Conservation (phyloP, 768 basidiomycete genomes). For the Podaxis sp. region DNA sequence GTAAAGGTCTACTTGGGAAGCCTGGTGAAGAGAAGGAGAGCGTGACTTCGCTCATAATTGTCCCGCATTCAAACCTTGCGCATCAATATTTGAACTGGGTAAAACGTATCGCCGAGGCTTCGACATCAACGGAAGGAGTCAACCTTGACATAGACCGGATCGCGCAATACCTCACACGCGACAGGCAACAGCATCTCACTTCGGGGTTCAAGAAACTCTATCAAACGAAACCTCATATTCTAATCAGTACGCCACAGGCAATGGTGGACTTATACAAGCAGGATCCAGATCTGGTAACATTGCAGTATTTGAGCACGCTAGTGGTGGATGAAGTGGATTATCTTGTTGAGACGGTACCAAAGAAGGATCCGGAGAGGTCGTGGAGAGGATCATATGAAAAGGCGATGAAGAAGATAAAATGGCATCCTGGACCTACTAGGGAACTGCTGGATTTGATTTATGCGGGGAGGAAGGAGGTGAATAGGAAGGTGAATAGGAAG, state of each 20-base stretch:
- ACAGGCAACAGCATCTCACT: conserved; percentile 34
- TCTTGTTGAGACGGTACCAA: conserved; percentile 52
- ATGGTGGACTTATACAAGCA: conserved; percentile 49
- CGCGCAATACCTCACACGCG: conserved; percentile 61
- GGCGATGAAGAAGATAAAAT: conserved; percentile 35
- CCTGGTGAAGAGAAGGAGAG: conserved; percentile 18
- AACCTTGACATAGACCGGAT: conserved; percentile 28
- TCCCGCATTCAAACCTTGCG: conserved; percentile 72
- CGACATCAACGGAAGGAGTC: conserved; percentile 19
- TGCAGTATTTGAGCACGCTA: conserved; percentile 48
- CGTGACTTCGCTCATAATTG: conserved; percentile 57
- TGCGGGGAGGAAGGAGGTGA: conserved; percentile 25
- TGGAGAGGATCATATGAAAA: conserved; percentile 31
- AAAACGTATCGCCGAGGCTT: conserved; percentile 38
- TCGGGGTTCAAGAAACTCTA: conserved; percentile 34
- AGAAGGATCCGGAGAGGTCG: conserved; percentile 32
- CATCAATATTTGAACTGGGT: conserved; percentile 67
- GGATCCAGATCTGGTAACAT: conserved; percentile 38
- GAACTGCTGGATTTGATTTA: conserved; percentile 58
- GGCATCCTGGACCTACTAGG: conserved; percentile 57
- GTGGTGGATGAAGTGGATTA: conserved; percentile 79
- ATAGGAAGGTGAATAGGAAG: conserved; percentile 22
- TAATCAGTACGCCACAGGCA: conserved; percentile 71
- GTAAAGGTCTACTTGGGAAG: conserved; percentile 17
- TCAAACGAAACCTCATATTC: conserved; percentile 53